These are phyloP conservation scores for Starmera caribaea DNA, from an alignment of 805 yeast species.

Conservation along the genomic window DNA sequence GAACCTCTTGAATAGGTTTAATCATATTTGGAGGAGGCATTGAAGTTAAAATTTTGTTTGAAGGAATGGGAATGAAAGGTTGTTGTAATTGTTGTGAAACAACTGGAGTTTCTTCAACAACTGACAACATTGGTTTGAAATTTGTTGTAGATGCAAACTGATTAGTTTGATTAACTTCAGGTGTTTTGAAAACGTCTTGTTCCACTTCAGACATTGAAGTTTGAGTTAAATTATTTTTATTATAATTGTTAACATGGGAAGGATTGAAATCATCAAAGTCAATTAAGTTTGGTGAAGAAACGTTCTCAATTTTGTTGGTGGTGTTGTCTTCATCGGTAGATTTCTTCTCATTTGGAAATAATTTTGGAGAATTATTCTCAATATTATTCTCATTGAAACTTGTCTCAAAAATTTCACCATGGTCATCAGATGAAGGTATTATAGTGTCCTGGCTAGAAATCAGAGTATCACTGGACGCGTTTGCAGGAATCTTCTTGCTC, in stretches of 20 bases:
- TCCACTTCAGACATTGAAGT: slow-evolving; percentile 1
- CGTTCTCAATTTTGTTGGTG: not conserved
- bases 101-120: slow-evolving; percentile 5
- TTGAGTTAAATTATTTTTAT: slow-evolving; percentile 21
- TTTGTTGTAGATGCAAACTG: not conserved
- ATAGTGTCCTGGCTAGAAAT: slow-evolving; percentile 3
- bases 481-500: slow-evolving; percentile 10
- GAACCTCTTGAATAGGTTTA: not conserved
- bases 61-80: slow-evolving; percentile 4
- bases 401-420: slow-evolving; percentile 1
- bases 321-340: not conserved
- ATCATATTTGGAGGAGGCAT: not conserved
- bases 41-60: slow-evolving; percentile 5
- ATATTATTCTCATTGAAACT: not conserved
- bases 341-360: too few species aligned
- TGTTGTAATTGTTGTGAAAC: slow-evolving; percentile 6
- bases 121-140: slow-evolving; percentile 9
- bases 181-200: slow-evolving; percentile 18
- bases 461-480: slow-evolving; percentile 7
- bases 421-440: slow-evolving; percentile 1
- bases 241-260: slow-evolving; percentile 15
- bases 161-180: slow-evolving; percentile 7
- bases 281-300: slow-evolving; percentile 25
- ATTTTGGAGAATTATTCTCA: too few species aligned
- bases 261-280: slow-evolving; percentile 22